Base-by-base conservation (phyloP, 768 basidiomycete genomes). In the Mycena alexandri region DNA sequence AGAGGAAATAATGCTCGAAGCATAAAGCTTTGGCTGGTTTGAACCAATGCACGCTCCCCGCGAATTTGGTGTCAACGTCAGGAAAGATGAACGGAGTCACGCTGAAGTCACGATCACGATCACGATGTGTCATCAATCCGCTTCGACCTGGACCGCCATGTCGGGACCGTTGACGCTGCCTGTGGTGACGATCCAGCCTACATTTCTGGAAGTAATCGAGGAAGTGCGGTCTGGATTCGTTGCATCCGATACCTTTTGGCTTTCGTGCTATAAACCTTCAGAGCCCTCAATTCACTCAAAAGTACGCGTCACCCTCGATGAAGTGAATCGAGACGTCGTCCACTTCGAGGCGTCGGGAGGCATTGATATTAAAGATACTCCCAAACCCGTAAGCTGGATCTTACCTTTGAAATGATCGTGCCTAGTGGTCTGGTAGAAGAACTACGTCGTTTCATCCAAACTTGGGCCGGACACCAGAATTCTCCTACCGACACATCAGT, bases 221-320 rank as follows among this genome's bases (percentile, higher is more conserved):
- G 92, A 95, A 71, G 87, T 93, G 2, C 78, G 82, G 19, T 83
- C 87, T 42, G 90, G 87, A 0, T 65, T 86, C 2, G 79, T 91
- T 0, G 82, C 86, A 0, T 77, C 74, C 5, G 93, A 94, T 65
- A 84, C 84, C 63, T 86, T 91, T 74, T 94, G 92, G 92, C 77
- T 93, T 2, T 93, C 92, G 4, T 90, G 89, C 74, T 94, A 94
- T 79, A 83, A 85, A 63, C 50, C 76, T 0, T 82, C 81, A 5
- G 79, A 83, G 63, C 77, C 81, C 21, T 88, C 88, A 10, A 84
- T 91, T 0, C 93, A 94, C 73, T 87, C 89, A 0, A 90, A 89
- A 77, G 82, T 91, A 24, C 77, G 79, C 25, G 85, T 87, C 5
- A 75, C 80, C 47, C 79, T 89, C 33, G 85, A 89, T 69, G 85